phyloP scores from a whole-genome alignment of 352 stramenopile species.

The Phytopythium chamaehyphon region DNA sequence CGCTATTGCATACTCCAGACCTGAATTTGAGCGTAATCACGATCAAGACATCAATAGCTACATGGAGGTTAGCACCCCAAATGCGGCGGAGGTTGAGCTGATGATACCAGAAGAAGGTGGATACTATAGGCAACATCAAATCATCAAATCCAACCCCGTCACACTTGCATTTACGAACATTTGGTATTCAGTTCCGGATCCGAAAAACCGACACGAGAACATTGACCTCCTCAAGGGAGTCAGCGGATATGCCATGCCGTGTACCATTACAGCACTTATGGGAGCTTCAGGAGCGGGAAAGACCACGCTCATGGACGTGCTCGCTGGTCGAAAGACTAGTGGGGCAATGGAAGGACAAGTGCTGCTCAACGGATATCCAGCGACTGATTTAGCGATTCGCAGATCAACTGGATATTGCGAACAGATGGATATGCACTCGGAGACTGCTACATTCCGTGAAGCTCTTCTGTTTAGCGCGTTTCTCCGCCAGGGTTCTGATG shows the following conservation, averaged over 20 bases:
- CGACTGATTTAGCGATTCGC: slow-evolving; percentile 16
- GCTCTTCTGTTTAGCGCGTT: slow-evolving; percentile 83
- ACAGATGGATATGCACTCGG: slow-evolving; percentile 84
- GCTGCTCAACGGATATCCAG: slow-evolving; percentile 26
- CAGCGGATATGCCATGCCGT: slow-evolving; percentile 27
- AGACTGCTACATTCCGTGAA: slow-evolving; percentile 82
- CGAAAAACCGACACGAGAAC: slow-evolving; percentile 11
- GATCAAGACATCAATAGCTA: not conserved
- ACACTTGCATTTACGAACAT: slow-evolving; percentile 4
- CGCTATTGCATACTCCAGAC: not conserved
- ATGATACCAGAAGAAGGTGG: slow-evolving; percentile 1
- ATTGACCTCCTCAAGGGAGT: slow-evolving; percentile 62
- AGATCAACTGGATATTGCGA: slow-evolving; percentile 38
- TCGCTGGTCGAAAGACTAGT: slow-evolving; percentile 83
- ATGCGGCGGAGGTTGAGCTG: not conserved
- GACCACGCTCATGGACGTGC: slow-evolving; percentile 91
- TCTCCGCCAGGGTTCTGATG: slow-evolving; percentile 32
- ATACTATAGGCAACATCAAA: slow-evolving; percentile 3
- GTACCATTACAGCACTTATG: slow-evolving; percentile 52
- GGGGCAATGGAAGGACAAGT: slow-evolving; percentile 54
- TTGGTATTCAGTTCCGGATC: slow-evolving; percentile 7
- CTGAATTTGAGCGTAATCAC: not conserved
- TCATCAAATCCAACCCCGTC: slow-evolving; percentile 1
- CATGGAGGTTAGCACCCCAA: not conserved
- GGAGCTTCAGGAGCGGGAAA: slow-evolving; percentile 72